Percentiles rank a stretch among this genome's conserved stretches.
Evolutionary conservation across 768 basidiomycete genomes (phyloP).

Genomic region (Pleurotus giganteus): DNA sequence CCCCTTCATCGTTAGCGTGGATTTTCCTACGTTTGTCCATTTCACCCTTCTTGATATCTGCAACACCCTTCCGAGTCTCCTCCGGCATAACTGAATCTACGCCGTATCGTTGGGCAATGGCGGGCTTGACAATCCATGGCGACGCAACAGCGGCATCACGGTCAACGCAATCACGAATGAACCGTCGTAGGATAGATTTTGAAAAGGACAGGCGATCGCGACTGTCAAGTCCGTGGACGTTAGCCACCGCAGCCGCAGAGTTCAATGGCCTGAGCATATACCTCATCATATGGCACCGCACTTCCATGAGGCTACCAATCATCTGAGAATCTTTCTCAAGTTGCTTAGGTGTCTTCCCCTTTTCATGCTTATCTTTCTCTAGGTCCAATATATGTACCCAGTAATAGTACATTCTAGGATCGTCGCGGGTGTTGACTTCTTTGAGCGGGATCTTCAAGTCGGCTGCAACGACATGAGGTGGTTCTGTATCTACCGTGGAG

Average conservation of each 20-base stretch:
- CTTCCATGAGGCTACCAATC: constrained; percentile 80
- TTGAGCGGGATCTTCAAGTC: constrained; percentile 76
- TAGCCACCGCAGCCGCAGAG: constrained; percentile 5
- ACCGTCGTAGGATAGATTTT: constrained; percentile 94
- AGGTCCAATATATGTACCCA: constrained; percentile 84
- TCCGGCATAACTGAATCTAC: constrained; percentile 86
- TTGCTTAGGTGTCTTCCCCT: constrained; percentile 54
- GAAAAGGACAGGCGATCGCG: constrained; percentile 96
- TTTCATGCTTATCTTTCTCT: constrained; percentile 66
- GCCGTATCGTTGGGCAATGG: constrained; percentile 81
- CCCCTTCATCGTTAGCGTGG: constrained; percentile 83
- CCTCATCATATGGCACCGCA: constrained; percentile 81
- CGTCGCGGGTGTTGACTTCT: constrained; percentile 69
- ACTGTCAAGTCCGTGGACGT: constrained; percentile 36
- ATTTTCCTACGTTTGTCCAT: constrained; percentile 91
- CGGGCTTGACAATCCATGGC: constrained; percentile 92
- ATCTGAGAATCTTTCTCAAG: constrained; percentile 56
- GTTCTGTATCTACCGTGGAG: constrained; percentile 37
- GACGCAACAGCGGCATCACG: constrained; percentile 90
- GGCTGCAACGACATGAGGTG: constrained; percentile 69
- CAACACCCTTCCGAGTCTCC: constrained; percentile 75
- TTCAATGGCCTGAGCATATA: constrained; percentile 27
- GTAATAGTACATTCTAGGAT: constrained; percentile 83
- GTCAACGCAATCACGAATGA: constrained; percentile 93
- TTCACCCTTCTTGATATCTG: constrained; percentile 80